Evolutionary conservation across 2,329 filamentous ascomycete genomes (phyloP).

Genomic region (Beauveria varroae): DNA sequence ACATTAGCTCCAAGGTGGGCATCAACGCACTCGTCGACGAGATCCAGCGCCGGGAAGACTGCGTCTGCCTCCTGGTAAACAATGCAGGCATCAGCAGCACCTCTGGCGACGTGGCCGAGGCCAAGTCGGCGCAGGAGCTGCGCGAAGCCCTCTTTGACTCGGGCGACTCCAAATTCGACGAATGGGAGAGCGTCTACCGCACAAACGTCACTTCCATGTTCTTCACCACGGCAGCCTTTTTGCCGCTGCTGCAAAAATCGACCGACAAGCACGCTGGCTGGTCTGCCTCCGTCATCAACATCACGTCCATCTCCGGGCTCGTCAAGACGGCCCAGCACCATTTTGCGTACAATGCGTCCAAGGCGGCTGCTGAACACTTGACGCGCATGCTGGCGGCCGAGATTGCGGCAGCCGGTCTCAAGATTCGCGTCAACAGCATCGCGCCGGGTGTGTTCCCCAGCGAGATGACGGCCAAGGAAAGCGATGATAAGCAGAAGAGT

Average conservation of each 20-base stretch:
- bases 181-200: conserved; percentile 65
- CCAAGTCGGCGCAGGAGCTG: conserved; percentile 39
- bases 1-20: conserved; percentile 55
- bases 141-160: conserved; percentile 61
- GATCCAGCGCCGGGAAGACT: conserved; percentile 45
- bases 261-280: conserved; percentile 35
- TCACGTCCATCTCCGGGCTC: conserved; percentile 59
- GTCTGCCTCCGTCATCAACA: conserved; percentile 58
- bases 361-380: conserved; percentile 58
- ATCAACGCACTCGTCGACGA: conserved; percentile 51
- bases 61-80: conserved; percentile 60
- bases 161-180: conserved; percentile 48
- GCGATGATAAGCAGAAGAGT: conserved; percentile 47
- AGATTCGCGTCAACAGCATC: conserved; percentile 63
- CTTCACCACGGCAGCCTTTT: conserved; percentile 56
- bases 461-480: conserved; percentile 58
- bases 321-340: conserved; percentile 57
- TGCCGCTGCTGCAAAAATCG: conserved; percentile 51
- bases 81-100: conserved; percentile 57
- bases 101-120: conserved; percentile 38
- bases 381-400: conserved; percentile 57
- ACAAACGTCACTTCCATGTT: conserved; percentile 68
- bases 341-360: conserved; percentile 56
- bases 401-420: conserved; percentile 49
- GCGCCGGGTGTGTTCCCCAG: conserved; percentile 65